phyloP scores from a whole-genome alignment of 2,329 filamentous ascomycete species.

The Lizonia empirigonia region DNA sequence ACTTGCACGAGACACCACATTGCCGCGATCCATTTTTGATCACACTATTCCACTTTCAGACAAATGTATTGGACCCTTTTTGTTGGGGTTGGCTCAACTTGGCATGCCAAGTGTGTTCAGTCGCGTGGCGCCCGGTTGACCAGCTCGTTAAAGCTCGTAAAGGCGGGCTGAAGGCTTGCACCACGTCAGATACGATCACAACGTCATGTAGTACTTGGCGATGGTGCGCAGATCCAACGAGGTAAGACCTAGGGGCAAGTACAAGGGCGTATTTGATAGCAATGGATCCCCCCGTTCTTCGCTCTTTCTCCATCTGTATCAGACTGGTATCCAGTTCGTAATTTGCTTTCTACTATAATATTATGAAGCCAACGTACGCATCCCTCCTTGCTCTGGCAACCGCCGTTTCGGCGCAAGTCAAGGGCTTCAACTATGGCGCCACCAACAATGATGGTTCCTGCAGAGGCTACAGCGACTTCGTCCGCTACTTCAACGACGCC shows the following conservation, averaged over 20 bases:
- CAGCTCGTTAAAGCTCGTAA: conserved; percentile 9
- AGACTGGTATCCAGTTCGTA: background rate
- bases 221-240: conserved; percentile 1
- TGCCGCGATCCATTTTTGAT: conserved; percentile 1
- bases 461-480: conserved; percentile 69
- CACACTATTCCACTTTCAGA: background rate
- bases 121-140: conserved; percentile 10
- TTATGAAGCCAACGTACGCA: conserved; percentile 22
- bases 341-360: conserved; percentile 11
- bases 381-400: conserved; percentile 26
- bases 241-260: conserved; percentile 12
- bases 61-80: conserved; percentile 5
- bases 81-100: conserved; percentile 2
- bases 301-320: background rate
- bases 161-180: conserved; percentile 1
- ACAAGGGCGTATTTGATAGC: conserved; percentile 1
- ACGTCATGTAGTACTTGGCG: conserved; percentile 18
- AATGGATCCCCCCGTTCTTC: background rate
- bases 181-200: conserved; percentile 15
- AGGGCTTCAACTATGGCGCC: conserved; percentile 75
- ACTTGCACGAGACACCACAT: background rate
- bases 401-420: conserved; percentile 33
- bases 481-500: conserved; percentile 70
- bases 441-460: conserved; percentile 63
- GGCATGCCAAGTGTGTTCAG: conserved; percentile 7